phyloP scores from a whole-genome alignment of 108 stramenopile species.

The Nannochloropsis gaditana region DNA sequence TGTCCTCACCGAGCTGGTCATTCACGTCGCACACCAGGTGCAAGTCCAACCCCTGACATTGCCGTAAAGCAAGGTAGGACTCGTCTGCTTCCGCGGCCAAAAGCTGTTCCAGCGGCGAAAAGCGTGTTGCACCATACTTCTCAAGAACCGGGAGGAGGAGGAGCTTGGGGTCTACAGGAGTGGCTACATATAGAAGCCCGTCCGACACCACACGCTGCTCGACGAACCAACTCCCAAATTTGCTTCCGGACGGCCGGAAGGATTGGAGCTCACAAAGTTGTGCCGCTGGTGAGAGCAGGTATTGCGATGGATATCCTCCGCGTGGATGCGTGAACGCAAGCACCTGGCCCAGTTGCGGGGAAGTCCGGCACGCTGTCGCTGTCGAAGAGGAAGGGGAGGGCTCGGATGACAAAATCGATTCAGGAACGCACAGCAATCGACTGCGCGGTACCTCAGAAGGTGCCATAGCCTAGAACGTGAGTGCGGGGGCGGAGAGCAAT shows the following conservation, averaged over 20 bases:
- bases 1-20: constrained; percentile 44
- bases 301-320: constrained; percentile 28
- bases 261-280: constrained; percentile 45
- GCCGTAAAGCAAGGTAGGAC: constrained; percentile 23
- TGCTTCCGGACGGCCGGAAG: constrained; percentile 25
- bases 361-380: not conserved
- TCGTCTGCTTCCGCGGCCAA: constrained; percentile 28
- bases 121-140: not conserved
- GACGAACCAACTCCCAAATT: constrained; percentile 42
- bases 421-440: not conserved
- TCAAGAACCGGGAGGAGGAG: constrained; percentile 40
- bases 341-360: not conserved
- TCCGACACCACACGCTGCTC: constrained; percentile 40
- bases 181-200: constrained; percentile 34
- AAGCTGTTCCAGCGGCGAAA: not conserved
- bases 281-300: constrained; percentile 23
- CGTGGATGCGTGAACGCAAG: not conserved
- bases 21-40: constrained; percentile 51
- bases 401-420: not conserved
- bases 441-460: not conserved
- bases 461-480: not conserved
- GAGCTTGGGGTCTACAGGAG: constrained; percentile 39
- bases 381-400: not conserved
- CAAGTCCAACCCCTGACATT: constrained; percentile 36
- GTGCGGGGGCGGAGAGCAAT: no score